Evolutionary conservation across 169 alveolate genomes (phyloP), one percentile per base, ranked within the genome.

Genomic region (Cyclospora cayetanensis): DNA sequence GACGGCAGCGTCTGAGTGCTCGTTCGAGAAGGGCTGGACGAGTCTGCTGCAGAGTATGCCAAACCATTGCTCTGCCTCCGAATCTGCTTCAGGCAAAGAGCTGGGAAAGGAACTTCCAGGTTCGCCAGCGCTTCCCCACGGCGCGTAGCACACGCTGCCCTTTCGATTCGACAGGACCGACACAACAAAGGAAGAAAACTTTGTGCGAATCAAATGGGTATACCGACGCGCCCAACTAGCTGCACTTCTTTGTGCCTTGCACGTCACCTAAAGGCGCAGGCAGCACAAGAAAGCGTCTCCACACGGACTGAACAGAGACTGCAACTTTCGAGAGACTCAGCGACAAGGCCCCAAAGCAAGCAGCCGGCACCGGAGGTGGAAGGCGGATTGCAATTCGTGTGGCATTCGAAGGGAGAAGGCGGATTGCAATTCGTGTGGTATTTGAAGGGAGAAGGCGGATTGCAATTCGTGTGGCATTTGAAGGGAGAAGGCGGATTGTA

Each of bases 151-250:
- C 42, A 82, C 90, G 70, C 79, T 53, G 77, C 90, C 90, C 5
- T 82, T 55, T 7, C 77, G 60, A 22, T 55, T 82, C 12, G 74
- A 31, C 5, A 82, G 18, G 34, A 82, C 90, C 41, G 79, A 53
- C 60, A 39, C 35, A 55, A 82, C 90, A 39, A 82, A 82, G 22
- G 41, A 82, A 31, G 90, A 82, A 25, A 35, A 82, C 42, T 52
- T 82, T 3, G 90, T 82, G 77, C 90, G 90, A 39, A 82, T 55
- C n/a, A 53, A 34, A 31, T 77, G 35, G 39, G 77, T 46, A 50
- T 79, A 79, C 12, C 88, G 88, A 46, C 88, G 88, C 25, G 88
- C 88, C 88, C 88, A 79, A 70, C 88, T 79, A 70, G 74, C 43
- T 20, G 88, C 88, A 29, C 39, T 79, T 29, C 88, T 66, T 2